phyloP scores from a whole-genome alignment of 1,284 basidiomycete species.

The Apiotrichum porosum region DNA sequence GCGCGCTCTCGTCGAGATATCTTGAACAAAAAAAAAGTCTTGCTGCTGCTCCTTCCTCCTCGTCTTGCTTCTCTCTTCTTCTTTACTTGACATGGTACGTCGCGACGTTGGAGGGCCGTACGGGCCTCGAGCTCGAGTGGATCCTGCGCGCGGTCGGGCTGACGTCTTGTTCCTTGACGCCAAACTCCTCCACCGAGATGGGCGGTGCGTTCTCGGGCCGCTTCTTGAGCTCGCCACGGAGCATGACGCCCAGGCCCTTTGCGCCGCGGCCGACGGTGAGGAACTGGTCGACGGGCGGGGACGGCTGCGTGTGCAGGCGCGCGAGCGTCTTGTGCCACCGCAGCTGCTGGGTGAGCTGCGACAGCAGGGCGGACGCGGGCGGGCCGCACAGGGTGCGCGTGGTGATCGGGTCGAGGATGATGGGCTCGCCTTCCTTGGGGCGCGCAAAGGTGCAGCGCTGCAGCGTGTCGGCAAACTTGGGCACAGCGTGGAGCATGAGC shows the following conservation, averaged over 20 bases:
- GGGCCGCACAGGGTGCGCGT: conserved; percentile 38
- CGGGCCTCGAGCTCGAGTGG: not conserved
- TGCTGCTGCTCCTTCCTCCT: too few relatives aligned
- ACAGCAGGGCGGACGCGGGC: conserved; percentile 33
- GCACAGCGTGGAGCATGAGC: conserved; percentile 44
- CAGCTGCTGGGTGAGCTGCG: conserved; percentile 41
- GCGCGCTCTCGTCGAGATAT: too few relatives aligned
- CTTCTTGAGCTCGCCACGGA: conserved; percentile 41
- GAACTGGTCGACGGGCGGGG: conserved; percentile 34
- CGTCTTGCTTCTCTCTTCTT: not conserved
- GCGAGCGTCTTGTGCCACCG: conserved; percentile 46
- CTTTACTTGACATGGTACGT: too few relatives aligned
- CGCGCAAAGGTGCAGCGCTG: conserved; percentile 31
- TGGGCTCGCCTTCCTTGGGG: conserved; percentile 20
- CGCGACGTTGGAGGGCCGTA: not conserved
- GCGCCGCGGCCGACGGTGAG: conserved; percentile 45
- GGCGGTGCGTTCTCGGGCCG: conserved; percentile 23
- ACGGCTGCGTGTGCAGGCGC: conserved; percentile 30
- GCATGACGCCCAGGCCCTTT: conserved; percentile 46
- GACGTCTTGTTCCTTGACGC: conserved; percentile 25
- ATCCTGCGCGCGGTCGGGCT: not conserved
- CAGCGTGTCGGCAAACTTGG: conserved; percentile 35
- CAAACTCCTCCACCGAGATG: conserved; percentile 39
- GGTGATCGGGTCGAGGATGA: conserved; percentile 44
- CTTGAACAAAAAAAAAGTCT: too few relatives aligned